Evolutionary conservation across 2,329 filamentous ascomycete species (phyloP), one percentile per base, ranked within the genome.

Genomic region (Monosporascus sp.): DNA sequence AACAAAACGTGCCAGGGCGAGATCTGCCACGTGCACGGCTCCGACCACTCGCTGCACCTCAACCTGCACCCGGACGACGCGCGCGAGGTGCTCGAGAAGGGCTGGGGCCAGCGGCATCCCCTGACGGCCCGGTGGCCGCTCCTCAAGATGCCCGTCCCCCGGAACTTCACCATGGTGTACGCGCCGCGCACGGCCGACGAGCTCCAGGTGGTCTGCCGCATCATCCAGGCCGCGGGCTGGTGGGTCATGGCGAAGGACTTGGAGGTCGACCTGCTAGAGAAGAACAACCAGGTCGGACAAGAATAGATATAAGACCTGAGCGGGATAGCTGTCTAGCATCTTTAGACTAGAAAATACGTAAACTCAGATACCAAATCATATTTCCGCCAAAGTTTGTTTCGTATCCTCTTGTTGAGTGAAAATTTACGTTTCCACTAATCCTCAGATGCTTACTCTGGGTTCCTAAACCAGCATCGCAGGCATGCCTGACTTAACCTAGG

Each of bases 151-250:
- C 88, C 88, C 49, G 84, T 94, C 52, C 88, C 89, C 0, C 72
- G 77, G 3, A 85, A 87, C 43, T 95, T 95, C 68, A 75, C 90
- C 53, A 85, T 95, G 83, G 76, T 95, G 5, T 96, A 96, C 71
- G 88, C 90, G 18, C 90, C 90, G 2, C 74, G 88, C 63, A 72
- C 79, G 74, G 60, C 70, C 53, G 76, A 79, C 25, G 89, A 96
- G 66, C 69, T 94, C 25, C 76, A 81, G 50, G 77, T 83, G 49
- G 79, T 92, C 4, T 79, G 82, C 66, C 74, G 76, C 58, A 88
- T 95, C 59, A 83, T 94, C 52, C 81, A 84, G 59, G 89, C 89
- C 3, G 87, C 86, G 4, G 82, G 85, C 22, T 93, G 87, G 83
- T 91, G 80, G 60, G 78, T 77, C 5, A 70, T 72, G 41, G 75